Evolutionary conservation across 1,139 yeast species (phyloP), one percentile per base, ranked within the genome.

Genomic region (Diutina mesorugosa): DNA sequence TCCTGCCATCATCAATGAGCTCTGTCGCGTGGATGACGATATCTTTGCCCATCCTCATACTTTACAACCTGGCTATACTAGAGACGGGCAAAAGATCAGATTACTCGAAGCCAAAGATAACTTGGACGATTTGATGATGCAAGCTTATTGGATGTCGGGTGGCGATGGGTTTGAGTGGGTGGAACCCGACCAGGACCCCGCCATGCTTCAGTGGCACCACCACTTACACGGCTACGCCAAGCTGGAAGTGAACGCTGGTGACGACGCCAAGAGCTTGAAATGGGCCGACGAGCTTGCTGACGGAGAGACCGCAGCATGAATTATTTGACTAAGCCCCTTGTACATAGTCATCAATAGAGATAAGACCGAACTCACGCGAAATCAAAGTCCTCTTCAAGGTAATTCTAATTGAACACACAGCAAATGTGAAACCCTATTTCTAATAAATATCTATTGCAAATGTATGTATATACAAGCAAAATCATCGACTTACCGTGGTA

Each of bases 121-220:
- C 60, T 64, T 75, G 58, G 78, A 80, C 57, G 88, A 84, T 58
- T 67, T 82, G 55, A 75, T 78, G 70, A 67, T 84, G 63, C 83
- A 85, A 64, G 90, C 89, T 56, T 87, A 86, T 67, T 61, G 63
- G 63, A 61, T 61, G 63, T 58, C 59, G 26, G 63, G 63, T 12
- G 90, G 90, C 16, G 90, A 84, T 60, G 86, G 87, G 14, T 86
- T 84, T 64, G 85, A 81, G 60, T 87, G 91, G 88, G 83, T 78
- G 6, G 93, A 86, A 63, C 91, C 91, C 1, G 93, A 87, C 65
- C 85, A 83, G 65, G 93, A 86, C 65, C 91, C 91, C 0, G 90
- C 89, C 16, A 26, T 4, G 48, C 45, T 32, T 55, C 53, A 78
- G 41, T 84, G 88, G 89, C 71, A 74, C 54, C 57, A 65, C 1